Conservation (phyloP, 1,139 yeast genomes). For the Candida glucosophila region DNA sequence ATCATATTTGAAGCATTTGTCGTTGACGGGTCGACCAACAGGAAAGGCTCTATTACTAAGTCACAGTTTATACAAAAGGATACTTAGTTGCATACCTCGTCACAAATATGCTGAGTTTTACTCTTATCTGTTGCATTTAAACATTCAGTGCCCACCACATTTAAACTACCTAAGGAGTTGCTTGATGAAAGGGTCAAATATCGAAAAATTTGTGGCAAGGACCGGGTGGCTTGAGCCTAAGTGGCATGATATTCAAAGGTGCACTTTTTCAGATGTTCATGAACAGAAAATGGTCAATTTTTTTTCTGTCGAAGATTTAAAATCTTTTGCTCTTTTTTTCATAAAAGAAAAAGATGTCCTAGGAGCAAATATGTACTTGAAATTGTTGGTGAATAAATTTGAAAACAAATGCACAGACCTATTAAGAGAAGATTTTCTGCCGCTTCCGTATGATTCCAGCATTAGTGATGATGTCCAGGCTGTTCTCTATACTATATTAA, state of each 20-base stretch:
- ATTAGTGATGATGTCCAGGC: slow-evolving; percentile 17
- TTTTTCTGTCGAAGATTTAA: slow-evolving; percentile 21
- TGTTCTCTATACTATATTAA: slow-evolving; percentile 19
- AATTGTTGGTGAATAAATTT: slow-evolving; percentile 28
- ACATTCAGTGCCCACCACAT: slow-evolving; percentile 14
- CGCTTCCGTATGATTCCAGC: slow-evolving; percentile 9
- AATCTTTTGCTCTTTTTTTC: slow-evolving; percentile 14
- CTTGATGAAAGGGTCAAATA: slow-evolving; percentile 20
- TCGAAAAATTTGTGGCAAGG: slow-evolving; percentile 25
- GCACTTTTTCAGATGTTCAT: slow-evolving; percentile 12
- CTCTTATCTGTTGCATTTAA: slow-evolving; percentile 25
- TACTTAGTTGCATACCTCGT: slow-evolving; percentile 15
- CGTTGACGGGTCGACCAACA: slow-evolving; percentile 17
- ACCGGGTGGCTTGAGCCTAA: slow-evolving; percentile 30
- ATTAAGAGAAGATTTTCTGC: slow-evolving; percentile 6
- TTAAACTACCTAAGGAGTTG: slow-evolving; percentile 15
- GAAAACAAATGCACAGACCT: slow-evolving; percentile 17
- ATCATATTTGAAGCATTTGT: slow-evolving; percentile 15
- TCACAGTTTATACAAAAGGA: slow-evolving; percentile 9
- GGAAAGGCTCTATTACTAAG: slow-evolving; percentile 15
- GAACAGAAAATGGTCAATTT: slow-evolving; percentile 22
- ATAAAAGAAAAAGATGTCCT: slow-evolving; percentile 21
- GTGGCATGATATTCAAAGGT: slow-evolving; percentile 26
- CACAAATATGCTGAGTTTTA: slow-evolving; percentile 18
- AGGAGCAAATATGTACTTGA: slow-evolving; percentile 26